Evolutionary conservation across 331 rosid genomes (phyloP).

Genomic region (Prunus yedoensis): DNA sequence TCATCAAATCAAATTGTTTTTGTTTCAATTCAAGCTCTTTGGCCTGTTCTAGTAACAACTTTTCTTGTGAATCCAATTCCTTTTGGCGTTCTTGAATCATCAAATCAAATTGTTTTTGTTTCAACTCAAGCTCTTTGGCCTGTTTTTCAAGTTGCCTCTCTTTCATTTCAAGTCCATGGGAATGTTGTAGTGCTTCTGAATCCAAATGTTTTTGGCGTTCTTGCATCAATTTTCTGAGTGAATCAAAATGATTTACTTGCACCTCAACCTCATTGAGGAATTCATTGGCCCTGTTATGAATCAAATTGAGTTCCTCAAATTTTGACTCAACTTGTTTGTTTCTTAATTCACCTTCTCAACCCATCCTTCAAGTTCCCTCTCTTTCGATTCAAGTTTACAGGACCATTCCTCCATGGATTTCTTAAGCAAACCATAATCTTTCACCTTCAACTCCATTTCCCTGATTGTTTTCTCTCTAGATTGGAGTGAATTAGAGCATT

Average conservation of each 20-base stretch:
- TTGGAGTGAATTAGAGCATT: slow-evolving; percentile 19
- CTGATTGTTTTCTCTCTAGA: slow-evolving; percentile 19
- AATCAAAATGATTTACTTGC: slow-evolving; percentile 18
- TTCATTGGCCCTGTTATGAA: not conserved
- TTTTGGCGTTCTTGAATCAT: not conserved
- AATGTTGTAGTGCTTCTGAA: not conserved
- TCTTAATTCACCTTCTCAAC: slow-evolving; percentile 8
- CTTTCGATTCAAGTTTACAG: slow-evolving; percentile 23
- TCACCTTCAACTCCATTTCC: slow-evolving; percentile 27
- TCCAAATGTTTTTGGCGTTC: slow-evolving; percentile 19
- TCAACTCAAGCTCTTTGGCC: slow-evolving; percentile 8
- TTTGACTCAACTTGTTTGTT: not conserved
- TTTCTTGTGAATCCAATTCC: not conserved
- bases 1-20: slow-evolving; percentile 12
- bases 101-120: slow-evolving; percentile 3
- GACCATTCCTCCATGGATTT: slow-evolving; percentile 18
- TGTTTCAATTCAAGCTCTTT: slow-evolving; percentile 11
- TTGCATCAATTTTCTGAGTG: slow-evolving; percentile 8
- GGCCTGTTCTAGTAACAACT: not conserved
- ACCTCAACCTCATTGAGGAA: slow-evolving; percentile 23
- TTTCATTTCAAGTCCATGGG: slow-evolving; percentile 11
- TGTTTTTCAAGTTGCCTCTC: slow-evolving; percentile 18
- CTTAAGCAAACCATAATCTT: slow-evolving; percentile 7
- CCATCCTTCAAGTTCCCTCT: slow-evolving; percentile 9
- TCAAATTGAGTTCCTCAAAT: not conserved